A percentile compares a stretch with the other conserved stretches of the same genome.
These are phyloP conservation scores for Pseudozyma hubeiensis DNA, from an alignment of 1,284 basidiomycete genomes.

Conservation along the genomic window DNA sequence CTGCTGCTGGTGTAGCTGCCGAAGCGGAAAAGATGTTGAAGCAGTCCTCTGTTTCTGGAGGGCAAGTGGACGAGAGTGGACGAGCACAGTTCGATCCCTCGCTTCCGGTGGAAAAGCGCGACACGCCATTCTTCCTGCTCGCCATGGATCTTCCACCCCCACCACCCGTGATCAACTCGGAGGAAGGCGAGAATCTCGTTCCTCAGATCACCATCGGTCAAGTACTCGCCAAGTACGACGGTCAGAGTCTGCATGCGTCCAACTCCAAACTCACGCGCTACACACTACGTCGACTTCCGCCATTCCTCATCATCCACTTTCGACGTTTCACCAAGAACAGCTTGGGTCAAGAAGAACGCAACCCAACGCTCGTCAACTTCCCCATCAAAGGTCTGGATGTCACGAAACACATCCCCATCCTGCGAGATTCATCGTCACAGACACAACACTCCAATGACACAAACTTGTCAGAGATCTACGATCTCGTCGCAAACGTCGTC, in stretches of 20 bases:
- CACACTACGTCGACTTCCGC: conserved; percentile 87
- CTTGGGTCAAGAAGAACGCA: conserved; percentile 94
- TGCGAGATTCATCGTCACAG: conserved; percentile 57
- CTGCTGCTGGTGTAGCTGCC: conserved; percentile 5
- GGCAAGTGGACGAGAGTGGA: conserved; percentile 59
- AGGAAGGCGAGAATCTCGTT: conserved; percentile 91
- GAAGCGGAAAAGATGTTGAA: conserved; percentile 15
- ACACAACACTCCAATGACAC: conserved; percentile 23
- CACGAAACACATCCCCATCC: conserved; percentile 17
- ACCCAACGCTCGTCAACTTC: conserved; percentile 98
- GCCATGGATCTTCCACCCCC: conserved; percentile 90
- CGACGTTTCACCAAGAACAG: conserved; percentile 98
- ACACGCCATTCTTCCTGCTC: conserved; percentile 92
- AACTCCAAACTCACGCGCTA: conserved; percentile 74
- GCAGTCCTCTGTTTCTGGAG: conserved; percentile 11
- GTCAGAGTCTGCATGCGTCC: conserved; percentile 69
- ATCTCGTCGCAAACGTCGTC: conserved; percentile 93
- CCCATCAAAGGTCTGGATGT: conserved; percentile 81
- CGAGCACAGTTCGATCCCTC: conserved; percentile 58
- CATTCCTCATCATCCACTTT: conserved; percentile 92
- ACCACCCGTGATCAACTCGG: conserved; percentile 91
- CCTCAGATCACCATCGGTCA: conserved; percentile 93
- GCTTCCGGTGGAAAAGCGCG: conserved; percentile 81
- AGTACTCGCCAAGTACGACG: conserved; percentile 96
- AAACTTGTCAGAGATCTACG: conserved; percentile 78